Base-by-base conservation (phyloP, 495 filamentous ascomycete species). In the Podospora fimiseda region DNA sequence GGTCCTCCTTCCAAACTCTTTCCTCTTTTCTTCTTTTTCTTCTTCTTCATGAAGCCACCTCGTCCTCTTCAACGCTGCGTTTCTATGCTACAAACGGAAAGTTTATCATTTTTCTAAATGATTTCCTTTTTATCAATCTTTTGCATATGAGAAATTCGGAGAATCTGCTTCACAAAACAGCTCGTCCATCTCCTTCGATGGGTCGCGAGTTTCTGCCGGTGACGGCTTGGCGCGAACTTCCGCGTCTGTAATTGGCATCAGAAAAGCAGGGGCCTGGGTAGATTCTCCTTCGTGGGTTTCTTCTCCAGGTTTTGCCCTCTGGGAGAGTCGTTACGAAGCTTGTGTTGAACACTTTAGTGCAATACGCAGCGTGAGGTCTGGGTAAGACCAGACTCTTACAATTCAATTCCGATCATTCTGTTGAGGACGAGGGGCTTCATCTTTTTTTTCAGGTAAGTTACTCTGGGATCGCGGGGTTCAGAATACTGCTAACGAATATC, bases 71-170 rank as follows among this genome's bases (percentile, higher is more conserved):
- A 95, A 89, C 80, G 90, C 91, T 88, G 89, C 90, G 89, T 93
- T 95, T 97, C 90, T 94, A 93, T 95, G 91, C 90, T 82, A 90
- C 92, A 90, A 76, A 95, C 87, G 80, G 84, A 88, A 78, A 72
- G 56, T 60, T 60, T 55, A 44, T 62, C 64, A 63, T 59, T 62
- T 54, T 64, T 60, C 70, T 67, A 67, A 67, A 53, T 16, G 52
- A 47, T 27, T 58, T 57, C 54, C 20, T 21, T 43, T 56, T 65
- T 65, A 44, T 7, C 42, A 1, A 19, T 7, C 13, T 6, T 14
- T 7, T 9, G 90, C 92, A 95, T 93, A 93, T 96, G 92, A 94
- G 92, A 95, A 96, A 96, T 95, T 96, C 91, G 91, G 91, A 96
- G 92, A 88, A 96, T 84, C 56, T 3, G 58, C 58, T 60, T 58